Percentiles rank a stretch among this genome's conserved stretches.
phyloP scores from a whole-genome alignment of 805 yeast genomes.

The Myxozyma vanderwaltii region DNA sequence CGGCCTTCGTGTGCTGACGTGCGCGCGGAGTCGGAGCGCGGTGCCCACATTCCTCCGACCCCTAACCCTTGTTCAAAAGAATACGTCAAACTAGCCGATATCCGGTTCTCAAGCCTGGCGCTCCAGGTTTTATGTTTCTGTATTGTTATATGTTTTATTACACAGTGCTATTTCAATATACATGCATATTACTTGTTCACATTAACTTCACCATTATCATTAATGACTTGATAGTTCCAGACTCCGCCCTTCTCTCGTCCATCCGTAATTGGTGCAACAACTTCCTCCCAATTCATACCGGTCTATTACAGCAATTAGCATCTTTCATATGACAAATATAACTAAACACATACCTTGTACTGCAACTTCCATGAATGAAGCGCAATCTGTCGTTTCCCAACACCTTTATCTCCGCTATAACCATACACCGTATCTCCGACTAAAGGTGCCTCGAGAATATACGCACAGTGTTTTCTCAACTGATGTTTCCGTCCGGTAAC shows the following conservation, averaged over 20 bases:
- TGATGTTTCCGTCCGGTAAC: conserved; percentile 32
- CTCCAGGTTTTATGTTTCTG: too few relatives aligned
- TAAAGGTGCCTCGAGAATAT: conserved; percentile 27
- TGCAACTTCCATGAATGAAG: conserved; percentile 27
- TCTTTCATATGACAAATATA: not conserved
- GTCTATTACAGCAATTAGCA: not conserved
- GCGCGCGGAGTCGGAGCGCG: too few relatives aligned
- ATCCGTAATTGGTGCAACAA: conserved; percentile 11
- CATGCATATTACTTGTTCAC: too few relatives aligned
- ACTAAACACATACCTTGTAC: conserved; percentile 7
- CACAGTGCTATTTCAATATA: too few relatives aligned
- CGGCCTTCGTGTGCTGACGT: too few relatives aligned
- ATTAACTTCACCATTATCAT: too few relatives aligned
- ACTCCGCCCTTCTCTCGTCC: conserved; percentile 1
- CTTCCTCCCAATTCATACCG: conserved; percentile 7
- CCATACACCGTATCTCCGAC: conserved; percentile 27
- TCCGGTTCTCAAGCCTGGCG: too few relatives aligned
- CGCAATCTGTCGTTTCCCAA: conserved; percentile 16
- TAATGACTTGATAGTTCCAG: not conserved
- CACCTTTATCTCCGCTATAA: not conserved
- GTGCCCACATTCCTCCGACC: too few relatives aligned
- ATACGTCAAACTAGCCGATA: too few relatives aligned
- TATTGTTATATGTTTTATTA: too few relatives aligned
- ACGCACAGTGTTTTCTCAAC: conserved; percentile 30
- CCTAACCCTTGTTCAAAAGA: too few relatives aligned